Evolutionary conservation across 805 yeast genomes (phyloP).

Genomic region (Starmerella sirachaensis): DNA sequence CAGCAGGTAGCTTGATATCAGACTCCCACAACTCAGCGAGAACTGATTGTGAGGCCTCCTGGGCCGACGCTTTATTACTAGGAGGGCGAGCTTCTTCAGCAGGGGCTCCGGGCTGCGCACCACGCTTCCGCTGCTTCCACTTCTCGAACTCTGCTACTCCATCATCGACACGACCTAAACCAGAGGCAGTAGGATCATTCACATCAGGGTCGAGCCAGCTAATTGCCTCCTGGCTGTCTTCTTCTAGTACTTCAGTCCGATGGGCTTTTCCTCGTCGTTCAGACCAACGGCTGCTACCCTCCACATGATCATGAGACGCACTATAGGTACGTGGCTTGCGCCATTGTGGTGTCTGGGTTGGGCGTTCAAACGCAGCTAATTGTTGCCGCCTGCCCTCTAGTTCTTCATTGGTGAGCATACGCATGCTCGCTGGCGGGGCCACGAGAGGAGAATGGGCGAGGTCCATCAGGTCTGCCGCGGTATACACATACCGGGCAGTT

Average conservation of each 20-base stretch:
- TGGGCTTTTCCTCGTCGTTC: constrained; percentile 3
- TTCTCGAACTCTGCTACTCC: constrained; percentile 23
- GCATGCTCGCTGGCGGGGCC: constrained; percentile 16
- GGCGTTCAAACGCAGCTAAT: constrained; percentile 2
- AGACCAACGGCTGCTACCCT: too few relatives aligned
- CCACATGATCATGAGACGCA: too few relatives aligned
- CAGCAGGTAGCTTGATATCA: background rate
- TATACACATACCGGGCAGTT: too few relatives aligned
- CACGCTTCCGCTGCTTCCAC: constrained; percentile 20
- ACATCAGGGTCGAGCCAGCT: constrained; percentile 19
- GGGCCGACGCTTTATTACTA: background rate
- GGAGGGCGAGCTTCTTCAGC: constrained; percentile 2
- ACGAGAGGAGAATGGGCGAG: constrained; percentile 23
- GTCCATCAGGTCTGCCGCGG: constrained; percentile 18
- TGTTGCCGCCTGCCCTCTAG: constrained; percentile 4
- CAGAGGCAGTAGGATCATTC: constrained; percentile 8
- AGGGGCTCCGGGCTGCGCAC: background rate
- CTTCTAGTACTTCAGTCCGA: background rate
- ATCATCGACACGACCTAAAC: constrained; percentile 8
- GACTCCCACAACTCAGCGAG: constrained; percentile 2
- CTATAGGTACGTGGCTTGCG: too few relatives aligned
- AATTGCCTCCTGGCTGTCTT: constrained; percentile 1
- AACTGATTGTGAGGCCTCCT: background rate
- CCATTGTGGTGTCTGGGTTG: background rate
- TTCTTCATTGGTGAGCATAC: constrained; percentile 9